A percentile compares a stretch with the other conserved stretches of the same genome.
phyloP scores from a whole-genome alignment of 2,329 filamentous ascomycete species.

The Periconia sp. region DNA sequence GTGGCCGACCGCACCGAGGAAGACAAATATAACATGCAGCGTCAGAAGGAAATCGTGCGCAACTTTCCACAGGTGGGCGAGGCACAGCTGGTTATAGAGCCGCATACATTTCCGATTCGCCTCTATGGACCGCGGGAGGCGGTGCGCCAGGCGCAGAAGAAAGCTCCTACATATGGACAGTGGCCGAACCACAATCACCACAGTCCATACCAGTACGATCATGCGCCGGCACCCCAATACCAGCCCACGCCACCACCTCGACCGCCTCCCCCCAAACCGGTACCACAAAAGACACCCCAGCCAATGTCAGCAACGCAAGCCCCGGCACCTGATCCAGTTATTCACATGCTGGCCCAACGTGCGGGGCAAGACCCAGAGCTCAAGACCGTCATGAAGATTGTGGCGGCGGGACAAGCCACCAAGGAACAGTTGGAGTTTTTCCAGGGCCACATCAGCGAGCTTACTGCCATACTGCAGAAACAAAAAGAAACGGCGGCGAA shows the following conservation, averaged over 20 bases:
- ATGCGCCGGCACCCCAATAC: conserved; percentile 27
- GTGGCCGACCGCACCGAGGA: conserved; percentile 68
- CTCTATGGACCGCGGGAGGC: conserved; percentile 41
- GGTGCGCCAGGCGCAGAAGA: conserved; percentile 32
- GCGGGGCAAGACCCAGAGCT: conserved; percentile 75
- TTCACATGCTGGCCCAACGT: conserved; percentile 76
- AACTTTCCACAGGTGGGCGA: conserved; percentile 47
- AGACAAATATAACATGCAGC: conserved; percentile 60
- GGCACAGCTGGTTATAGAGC: conserved; percentile 77
- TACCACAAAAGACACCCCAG: conserved; percentile 29
- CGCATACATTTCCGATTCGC: conserved; percentile 75
- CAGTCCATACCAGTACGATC: conserved; percentile 32
- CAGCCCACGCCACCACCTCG: conserved; percentile 35
- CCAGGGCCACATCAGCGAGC: conserved; percentile 79
- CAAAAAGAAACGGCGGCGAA: conserved; percentile 46
- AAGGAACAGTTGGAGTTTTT: conserved; percentile 76
- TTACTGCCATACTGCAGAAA: conserved; percentile 62
- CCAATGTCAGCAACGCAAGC: conserved; percentile 30
- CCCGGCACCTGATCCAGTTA: conserved; percentile 73
- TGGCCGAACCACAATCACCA: conserved; percentile 43
- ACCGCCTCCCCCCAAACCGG: conserved; percentile 35
- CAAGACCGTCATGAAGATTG: conserved; percentile 81
- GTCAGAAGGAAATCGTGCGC: conserved; percentile 61
- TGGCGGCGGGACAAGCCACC: conserved; percentile 75
- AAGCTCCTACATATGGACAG: conserved; percentile 36